Percentiles rank a stretch among this genome's conserved stretches.
These are phyloP conservation scores for Saccharomycopsis sp. DNA, from an alignment of 805 yeast species.

Conservation along the genomic window DNA sequence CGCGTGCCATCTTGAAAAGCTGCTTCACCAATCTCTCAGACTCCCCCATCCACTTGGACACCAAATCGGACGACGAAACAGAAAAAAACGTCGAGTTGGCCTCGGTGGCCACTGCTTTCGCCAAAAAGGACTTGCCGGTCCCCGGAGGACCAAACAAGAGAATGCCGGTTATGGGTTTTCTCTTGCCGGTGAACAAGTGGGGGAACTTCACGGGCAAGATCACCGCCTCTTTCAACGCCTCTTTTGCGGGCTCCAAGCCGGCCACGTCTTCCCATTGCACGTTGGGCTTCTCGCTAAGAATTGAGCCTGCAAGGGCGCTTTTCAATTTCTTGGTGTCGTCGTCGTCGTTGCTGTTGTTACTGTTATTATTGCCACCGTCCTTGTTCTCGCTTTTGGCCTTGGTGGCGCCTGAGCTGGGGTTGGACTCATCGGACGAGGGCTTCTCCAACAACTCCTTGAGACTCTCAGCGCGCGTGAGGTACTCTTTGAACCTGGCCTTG, in stretches of 20 bases:
- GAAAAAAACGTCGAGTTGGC: constrained; percentile 96
- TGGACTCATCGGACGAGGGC: constrained; percentile 33
- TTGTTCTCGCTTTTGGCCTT: constrained; percentile 34
- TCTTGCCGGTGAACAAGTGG: constrained; percentile 86
- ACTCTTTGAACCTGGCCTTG: constrained; percentile 82
- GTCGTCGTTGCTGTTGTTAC: constrained; percentile 63
- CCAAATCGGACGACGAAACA: constrained; percentile 91
- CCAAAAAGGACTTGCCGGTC: constrained; percentile 93
- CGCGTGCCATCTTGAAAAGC: constrained; percentile 91
- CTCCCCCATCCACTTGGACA: constrained; percentile 99
- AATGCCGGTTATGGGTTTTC: constrained; percentile 89
- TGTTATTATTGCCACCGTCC: constrained; percentile 34
- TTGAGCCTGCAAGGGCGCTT: constrained; percentile 87
- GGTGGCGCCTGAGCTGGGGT: constrained; percentile 47
- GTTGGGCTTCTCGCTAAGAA: constrained; percentile 84
- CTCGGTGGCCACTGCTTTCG: constrained; percentile 98
- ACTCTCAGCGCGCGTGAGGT: constrained; percentile 87
- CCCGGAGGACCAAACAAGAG: constrained; percentile 91
- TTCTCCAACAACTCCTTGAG: constrained; percentile 76
- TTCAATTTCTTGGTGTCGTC: constrained; percentile 82
- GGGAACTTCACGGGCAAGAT: constrained; percentile 95
- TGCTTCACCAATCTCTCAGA: constrained; percentile 94
- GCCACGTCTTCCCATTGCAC: constrained; percentile 95
- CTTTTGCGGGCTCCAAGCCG: constrained; percentile 91
- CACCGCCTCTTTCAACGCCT: constrained; percentile 94